Evolutionary conservation across 2,329 filamentous ascomycete genomes (phyloP), one percentile per base, ranked within the genome.

Genomic region (Amylocarpus encephaloides): DNA sequence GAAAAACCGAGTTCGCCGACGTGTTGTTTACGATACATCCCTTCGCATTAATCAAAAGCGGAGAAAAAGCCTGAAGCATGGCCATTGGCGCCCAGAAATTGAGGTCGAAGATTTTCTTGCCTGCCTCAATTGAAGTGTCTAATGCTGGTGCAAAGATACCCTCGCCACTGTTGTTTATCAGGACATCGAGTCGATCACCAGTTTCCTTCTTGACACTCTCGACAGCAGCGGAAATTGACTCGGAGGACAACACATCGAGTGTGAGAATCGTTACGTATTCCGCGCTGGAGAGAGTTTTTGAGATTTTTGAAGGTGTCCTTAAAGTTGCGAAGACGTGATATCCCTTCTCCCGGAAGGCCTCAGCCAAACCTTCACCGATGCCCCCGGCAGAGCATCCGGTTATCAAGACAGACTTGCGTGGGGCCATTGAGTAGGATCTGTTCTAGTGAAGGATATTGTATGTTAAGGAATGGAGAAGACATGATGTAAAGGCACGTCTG

Each of bases 141-240:
- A 66, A 49, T 2, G 66, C 50, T 5, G 67, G 65, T 51, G 61
- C 59, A 7, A 54, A 46, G 43, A 63, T 62, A 35, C 62, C 62
- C 15, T 59, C 54, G 10, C 68, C 71, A 6, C 70, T 67, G 57
- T 73, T 74, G 57, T 75, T 73, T 49, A 73, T 59, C 6, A 75
- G 67, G 26, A 72, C 62, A 52, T 73, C 67, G n/a, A 74, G 64
- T 18, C 56, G 66, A 11, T 66, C 66, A 11, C 65, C 66, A 0
- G 68, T 68, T 15, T 64, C 57, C 12, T 49, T 33, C 22, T 29
- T 38, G 43, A 36, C 35, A 22, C 11, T 40, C 22, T 38, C 22
- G 16, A 30, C n/a, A 29, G 5, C 15, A 33, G 11, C 4, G 22
- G 22, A 26, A 43, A 75, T 68, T 2, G 66, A 70, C 1, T 61